A percentile compares a stretch with the other conserved stretches of the same genome.
These are phyloP conservation scores for Dactylonectria estremocensis DNA, from an alignment of 2,329 filamentous ascomycete species.

Conservation along the genomic window DNA sequence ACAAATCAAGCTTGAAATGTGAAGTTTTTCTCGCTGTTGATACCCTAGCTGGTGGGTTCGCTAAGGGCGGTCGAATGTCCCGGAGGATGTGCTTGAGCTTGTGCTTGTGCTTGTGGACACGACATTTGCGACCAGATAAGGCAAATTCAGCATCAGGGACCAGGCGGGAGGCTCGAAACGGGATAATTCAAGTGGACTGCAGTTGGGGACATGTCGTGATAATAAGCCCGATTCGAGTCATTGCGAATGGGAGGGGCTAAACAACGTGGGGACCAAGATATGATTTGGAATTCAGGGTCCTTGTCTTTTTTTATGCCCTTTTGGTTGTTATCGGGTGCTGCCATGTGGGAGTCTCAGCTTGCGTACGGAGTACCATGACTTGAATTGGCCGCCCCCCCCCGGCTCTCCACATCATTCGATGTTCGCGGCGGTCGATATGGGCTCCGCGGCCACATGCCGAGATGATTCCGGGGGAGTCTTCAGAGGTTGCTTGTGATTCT, in stretches of 20 bases:
- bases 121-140: conserved; percentile 5
- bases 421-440: not conserved
- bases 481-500: conserved; percentile 1
- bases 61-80: not conserved
- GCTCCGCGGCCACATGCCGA: conserved; percentile 19
- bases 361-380: not conserved
- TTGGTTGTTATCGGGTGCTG: conserved; percentile 5
- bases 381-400: not conserved
- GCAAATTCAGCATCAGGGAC: not conserved
- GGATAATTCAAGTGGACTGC: not conserved
- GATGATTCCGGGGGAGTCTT: not conserved
- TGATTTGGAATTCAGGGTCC: conserved; percentile 25
- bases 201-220: conserved; percentile 18
- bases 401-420: not conserved
- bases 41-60: not conserved
- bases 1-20: conserved; percentile 3
- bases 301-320: not conserved
- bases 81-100: too few relatives aligned
- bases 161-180: not conserved
- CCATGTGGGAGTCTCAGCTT: too few relatives aligned
- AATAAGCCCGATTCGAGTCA: conserved; percentile 9
- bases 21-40: not conserved
- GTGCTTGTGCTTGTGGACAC: not conserved
- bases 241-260: conserved; percentile 7
- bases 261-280: conserved; percentile 14